These are phyloP conservation scores for Eucommia ulmoides DNA, from an alignment of 257 asterid species.

Conservation along the genomic window DNA sequence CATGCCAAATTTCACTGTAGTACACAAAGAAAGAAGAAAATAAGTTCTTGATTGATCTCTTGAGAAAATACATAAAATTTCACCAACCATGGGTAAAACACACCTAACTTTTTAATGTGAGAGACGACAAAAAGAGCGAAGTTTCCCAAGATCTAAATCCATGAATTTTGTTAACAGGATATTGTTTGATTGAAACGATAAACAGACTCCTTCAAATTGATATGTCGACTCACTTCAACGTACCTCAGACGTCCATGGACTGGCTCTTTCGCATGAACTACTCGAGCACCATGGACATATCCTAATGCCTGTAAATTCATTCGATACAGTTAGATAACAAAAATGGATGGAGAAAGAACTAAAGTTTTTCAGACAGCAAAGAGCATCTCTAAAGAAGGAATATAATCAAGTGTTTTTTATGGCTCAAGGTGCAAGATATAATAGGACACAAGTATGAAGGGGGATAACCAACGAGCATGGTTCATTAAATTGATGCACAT, in stretches of 20 bases:
- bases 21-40: slow-evolving; percentile 7
- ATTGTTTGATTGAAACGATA: background rate
- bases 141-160: background rate
- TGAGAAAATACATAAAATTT: no score
- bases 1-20: slow-evolving; percentile 77
- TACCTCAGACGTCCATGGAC: slow-evolving; percentile 97
- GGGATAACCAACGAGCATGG: no score
- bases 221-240: background rate
- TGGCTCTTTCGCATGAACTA: slow-evolving; percentile 77
- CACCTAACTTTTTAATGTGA: no score
- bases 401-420: no score
- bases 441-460: no score
- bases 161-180: background rate
- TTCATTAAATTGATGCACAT: no score
- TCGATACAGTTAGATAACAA: background rate
- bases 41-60: no score
- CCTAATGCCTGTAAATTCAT: slow-evolving; percentile 65
- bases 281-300: slow-evolving; percentile 84
- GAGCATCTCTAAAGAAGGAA: background rate
- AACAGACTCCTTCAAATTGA: background rate
- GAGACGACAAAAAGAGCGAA: no score
- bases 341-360: background rate
- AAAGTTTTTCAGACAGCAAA: background rate
- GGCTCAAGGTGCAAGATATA: no score
- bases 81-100: no score